Percentiles rank a stretch among this genome's conserved stretches.
Conservation (phyloP, 805 yeast species). For the Candida sphagnicola region DNA sequence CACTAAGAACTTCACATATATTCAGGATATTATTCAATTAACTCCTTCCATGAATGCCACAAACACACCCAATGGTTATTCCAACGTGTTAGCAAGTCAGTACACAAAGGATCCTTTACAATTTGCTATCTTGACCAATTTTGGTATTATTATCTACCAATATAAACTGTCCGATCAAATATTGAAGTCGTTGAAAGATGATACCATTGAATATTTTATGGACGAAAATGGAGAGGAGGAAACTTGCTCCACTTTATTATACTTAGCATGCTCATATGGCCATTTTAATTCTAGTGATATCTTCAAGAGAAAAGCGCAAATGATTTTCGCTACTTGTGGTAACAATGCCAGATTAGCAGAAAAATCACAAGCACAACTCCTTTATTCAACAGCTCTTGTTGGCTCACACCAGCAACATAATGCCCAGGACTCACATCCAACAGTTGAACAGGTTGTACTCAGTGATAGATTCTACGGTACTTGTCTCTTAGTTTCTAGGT, state of each 20-base stretch:
- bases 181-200: slow-evolving; percentile 64
- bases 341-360: slow-evolving; percentile 43
- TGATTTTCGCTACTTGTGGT: slow-evolving; percentile 52
- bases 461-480: slow-evolving; percentile 92
- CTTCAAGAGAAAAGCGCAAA: slow-evolving; percentile 44
- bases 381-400: slow-evolving; percentile 6
- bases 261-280: slow-evolving; percentile 73
- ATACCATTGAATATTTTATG: slow-evolving; percentile 63
- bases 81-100: slow-evolving; percentile 84
- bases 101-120: slow-evolving; percentile 63
- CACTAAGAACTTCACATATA: slow-evolving; percentile 27
- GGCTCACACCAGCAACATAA: slow-evolving; percentile 6
- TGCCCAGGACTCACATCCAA: slow-evolving; percentile 26
- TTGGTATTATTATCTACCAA: slow-evolving; percentile 72
- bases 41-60: slow-evolving; percentile 72
- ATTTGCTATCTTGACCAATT: slow-evolving; percentile 78
- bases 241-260: slow-evolving; percentile 83
- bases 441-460: slow-evolving; percentile 73
- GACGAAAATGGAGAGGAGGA: slow-evolving; percentile 83
- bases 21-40: slow-evolving; percentile 71
- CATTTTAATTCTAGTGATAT: slow-evolving; percentile 45
- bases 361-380: slow-evolving; percentile 7
- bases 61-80: slow-evolving; percentile 73
- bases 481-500: slow-evolving; percentile 70
- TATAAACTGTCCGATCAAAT: slow-evolving; percentile 79